These are phyloP conservation scores for Teratosphaeria pseudoeucalypti DNA, from an alignment of 2,329 filamentous ascomycete species.

Conservation along the genomic window DNA sequence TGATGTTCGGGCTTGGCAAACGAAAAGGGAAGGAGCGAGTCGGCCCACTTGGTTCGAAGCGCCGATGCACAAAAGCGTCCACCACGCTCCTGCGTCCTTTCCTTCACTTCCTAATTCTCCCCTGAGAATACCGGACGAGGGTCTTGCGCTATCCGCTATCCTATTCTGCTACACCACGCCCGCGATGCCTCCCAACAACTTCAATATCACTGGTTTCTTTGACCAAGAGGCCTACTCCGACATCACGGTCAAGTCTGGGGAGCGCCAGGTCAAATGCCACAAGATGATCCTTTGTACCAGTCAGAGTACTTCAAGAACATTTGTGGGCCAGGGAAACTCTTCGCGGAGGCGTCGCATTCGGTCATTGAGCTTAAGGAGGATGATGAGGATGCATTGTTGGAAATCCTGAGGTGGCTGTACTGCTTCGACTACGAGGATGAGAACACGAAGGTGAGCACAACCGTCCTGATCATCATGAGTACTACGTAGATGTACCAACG, in stretches of 20 bases:
- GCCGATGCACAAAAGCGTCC: neutral
- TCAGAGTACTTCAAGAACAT: constrained; percentile 4
- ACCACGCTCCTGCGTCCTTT: neutral
- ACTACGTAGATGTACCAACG: too few species aligned
- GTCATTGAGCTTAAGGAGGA: constrained; percentile 4
- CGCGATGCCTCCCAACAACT: neutral
- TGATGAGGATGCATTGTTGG: constrained; percentile 4
- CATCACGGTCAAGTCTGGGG: constrained; percentile 3
- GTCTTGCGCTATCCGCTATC: neutral
- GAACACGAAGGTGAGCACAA: neutral
- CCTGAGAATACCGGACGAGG: neutral
- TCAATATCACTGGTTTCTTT: constrained; percentile 1
- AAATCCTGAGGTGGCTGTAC: constrained; percentile 8
- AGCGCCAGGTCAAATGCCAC: constrained; percentile 3
- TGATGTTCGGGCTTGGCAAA: neutral
- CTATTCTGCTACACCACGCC: neutral
- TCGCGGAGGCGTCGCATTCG: neutral
- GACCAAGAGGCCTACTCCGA: constrained; percentile 6
- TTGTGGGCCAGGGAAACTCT: neutral
- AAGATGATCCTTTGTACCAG: constrained; percentile 6
- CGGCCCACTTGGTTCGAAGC: neutral
- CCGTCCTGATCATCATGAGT: neutral
- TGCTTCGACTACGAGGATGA: constrained; percentile 4
- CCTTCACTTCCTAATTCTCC: neutral
- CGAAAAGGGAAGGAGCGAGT: neutral